Conservation (phyloP, 805 yeast species). For the Nakazawaea ishiwadae region DNA sequence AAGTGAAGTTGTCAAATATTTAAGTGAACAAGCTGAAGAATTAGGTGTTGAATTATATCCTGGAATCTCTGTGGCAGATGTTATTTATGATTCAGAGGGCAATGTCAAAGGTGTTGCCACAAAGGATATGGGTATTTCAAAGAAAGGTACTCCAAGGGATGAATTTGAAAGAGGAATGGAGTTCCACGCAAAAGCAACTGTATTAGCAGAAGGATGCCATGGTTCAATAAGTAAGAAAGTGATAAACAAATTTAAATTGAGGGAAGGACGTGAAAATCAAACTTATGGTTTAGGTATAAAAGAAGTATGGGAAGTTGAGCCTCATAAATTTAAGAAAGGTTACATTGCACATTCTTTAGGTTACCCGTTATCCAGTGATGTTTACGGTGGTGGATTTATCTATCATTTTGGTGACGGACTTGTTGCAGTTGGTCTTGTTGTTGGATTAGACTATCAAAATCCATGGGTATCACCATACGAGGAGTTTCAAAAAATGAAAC, state of each 20-base stretch:
- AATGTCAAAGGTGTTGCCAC: conserved; percentile 89
- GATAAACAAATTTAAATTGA: conserved; percentile 61
- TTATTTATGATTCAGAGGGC: conserved; percentile 57
- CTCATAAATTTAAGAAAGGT: conserved; percentile 77
- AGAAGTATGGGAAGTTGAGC: conserved; percentile 94
- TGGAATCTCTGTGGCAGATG: conserved; percentile 79
- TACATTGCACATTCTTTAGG: conserved; percentile 86
- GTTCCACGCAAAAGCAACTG: conserved; percentile 84
- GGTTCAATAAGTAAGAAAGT: conserved; percentile 85
- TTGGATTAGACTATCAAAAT: conserved; percentile 90
- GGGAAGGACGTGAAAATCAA: conserved; percentile 65
- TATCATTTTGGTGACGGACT: conserved; percentile 94
- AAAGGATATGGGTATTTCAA: conserved; percentile 82
- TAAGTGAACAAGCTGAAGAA: conserved; percentile 87
- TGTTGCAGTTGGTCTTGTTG: conserved; percentile 89
- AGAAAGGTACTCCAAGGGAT: conserved; percentile 70
- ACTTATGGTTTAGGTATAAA: conserved; percentile 95
- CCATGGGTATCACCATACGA: conserved; percentile 95
- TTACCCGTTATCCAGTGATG: conserved; percentile 66
- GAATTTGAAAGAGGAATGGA: conserved; percentile 97
- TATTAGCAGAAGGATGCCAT: conserved; percentile 97
- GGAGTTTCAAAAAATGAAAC: conserved; percentile 93
- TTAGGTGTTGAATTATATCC: conserved; percentile 93
- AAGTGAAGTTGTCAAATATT: conserved; percentile 72
- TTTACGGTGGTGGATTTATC: conserved; percentile 96